phyloP scores from a whole-genome alignment of 2,329 filamentous ascomycete species.

The Diaporthe batatas region DNA sequence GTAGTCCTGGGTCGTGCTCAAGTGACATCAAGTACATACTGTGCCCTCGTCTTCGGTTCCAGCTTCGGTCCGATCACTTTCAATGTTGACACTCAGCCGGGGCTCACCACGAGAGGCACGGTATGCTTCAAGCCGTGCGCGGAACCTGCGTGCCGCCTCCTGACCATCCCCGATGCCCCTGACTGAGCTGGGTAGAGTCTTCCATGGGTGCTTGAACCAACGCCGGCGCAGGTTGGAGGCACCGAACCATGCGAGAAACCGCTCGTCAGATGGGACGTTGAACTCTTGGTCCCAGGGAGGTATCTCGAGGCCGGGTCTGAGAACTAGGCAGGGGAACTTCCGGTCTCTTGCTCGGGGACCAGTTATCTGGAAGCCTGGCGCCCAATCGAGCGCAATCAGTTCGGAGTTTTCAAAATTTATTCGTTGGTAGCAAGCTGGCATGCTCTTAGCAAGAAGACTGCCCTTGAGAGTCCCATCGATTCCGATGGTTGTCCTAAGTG shows the following conservation, averaged over 20 bases:
- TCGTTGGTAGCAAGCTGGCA: conserved; percentile 7
- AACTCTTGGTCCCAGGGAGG: not conserved
- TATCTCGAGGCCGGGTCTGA: not conserved
- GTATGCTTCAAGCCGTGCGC: not conserved
- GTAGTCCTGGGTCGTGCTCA: not conserved
- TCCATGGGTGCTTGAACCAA: not conserved
- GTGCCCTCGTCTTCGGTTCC: too few relatives aligned
- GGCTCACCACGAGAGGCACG: not conserved
- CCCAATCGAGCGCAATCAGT: not conserved
- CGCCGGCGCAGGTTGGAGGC: not conserved
- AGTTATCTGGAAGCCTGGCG: not conserved
- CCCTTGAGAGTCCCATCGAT: not conserved
- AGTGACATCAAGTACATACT: not conserved
- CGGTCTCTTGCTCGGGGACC: not conserved
- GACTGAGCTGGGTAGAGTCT: not conserved
- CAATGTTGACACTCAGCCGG: not conserved
- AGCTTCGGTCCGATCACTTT: not conserved
- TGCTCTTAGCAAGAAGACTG: not conserved
- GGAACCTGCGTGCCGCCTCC: not conserved
- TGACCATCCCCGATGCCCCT: not conserved
- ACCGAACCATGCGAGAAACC: not conserved
- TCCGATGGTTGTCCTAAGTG: not conserved
- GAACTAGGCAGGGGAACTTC: conserved; percentile 8
- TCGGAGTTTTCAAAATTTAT: not conserved
- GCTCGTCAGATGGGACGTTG: not conserved